phyloP scores from a whole-genome alignment of 176 grass and related monocot genomes.

The Oropetium thomaeum region DNA sequence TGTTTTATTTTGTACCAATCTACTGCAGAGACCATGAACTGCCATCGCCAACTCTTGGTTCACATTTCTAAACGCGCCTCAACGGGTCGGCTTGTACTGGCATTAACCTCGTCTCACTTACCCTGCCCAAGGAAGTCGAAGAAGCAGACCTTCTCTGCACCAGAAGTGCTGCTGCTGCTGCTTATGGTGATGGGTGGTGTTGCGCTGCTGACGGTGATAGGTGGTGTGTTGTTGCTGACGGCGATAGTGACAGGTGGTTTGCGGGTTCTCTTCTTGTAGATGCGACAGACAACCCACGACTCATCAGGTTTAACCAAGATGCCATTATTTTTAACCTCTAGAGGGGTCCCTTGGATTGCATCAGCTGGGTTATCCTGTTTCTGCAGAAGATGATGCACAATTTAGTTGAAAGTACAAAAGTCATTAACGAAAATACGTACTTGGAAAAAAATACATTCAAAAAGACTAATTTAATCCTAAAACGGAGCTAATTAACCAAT shows the following conservation, averaged over 20 bases:
- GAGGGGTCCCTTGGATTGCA: accelerated
- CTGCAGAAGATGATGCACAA: not conserved
- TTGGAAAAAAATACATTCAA: not conserved
- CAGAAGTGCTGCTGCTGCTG: too few relatives aligned
- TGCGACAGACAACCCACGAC: not conserved
- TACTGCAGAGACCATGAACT: not conserved
- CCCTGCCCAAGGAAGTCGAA: not conserved
- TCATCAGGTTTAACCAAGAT: not conserved
- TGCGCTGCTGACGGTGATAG: too few relatives aligned
- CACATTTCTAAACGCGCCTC: not conserved
- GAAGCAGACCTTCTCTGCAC: not conserved
- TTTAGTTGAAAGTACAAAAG: not conserved
- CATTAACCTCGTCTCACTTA: not conserved
- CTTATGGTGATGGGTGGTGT: too few relatives aligned
- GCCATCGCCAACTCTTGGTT: not conserved
- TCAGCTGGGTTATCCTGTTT: not conserved
- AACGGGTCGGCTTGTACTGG: not conserved
- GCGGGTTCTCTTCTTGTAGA: not conserved
- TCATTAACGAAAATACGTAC: not conserved
- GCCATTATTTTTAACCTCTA: not conserved
- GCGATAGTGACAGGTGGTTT: not conserved
- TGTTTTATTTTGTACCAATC: too few relatives aligned
- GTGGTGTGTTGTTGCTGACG: too few relatives aligned
- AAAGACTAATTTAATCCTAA: not conserved
- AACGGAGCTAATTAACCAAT: not conserved